Evolutionary conservation across 139 green algal species (phyloP), one percentile per base, ranked within the genome.

Genomic region (Picochlorum sp.): DNA sequence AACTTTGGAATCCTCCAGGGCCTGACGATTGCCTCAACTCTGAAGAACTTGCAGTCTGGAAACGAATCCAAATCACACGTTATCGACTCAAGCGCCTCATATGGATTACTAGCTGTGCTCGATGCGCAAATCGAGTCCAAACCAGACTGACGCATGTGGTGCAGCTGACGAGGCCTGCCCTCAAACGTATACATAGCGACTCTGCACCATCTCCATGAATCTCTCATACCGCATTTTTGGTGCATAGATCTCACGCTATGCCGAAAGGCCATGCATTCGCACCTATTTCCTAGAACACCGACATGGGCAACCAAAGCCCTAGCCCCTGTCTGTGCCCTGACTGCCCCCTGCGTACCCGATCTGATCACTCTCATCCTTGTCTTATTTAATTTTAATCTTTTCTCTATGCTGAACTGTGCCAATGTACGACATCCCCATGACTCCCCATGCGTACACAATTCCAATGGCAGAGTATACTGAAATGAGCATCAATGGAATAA

Each of bases 401-500:
- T 30, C 7, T 9, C 23, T 38, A 18, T 31, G 6, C n/a, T 37
- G 23, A 31, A 5, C 7, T 8, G 13, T 59, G 6, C 13, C n/a
- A 31, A 59, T 31, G 30, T 62, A 62, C 20, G 15, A 16, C n/a
- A 15, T 21, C 9, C 7, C 24, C 60, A 66, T 54, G 18, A n/a
- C 5, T 24, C 6, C 45, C 81, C 80, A 90, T n/a, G 68, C 66
- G 45, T 41, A 70, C 14, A 62, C 57, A 38, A 90, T 31, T 7
- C 82, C 87, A 6, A 81, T 6, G 0, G 81, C 74, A 73, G 85
- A 90, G 71, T 89, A 90, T 37, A 86, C 49, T 7, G 84, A 92
- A 20, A 79, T 88, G 26, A 92, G 63, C 74, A 96, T 82, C 49
- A 97, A 79, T 4, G 90, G 92, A 45, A 92, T 59, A 65, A 97